phyloP scores from a whole-genome alignment of 352 stramenopile genomes.

The Aphanomyces cochlioides region DNA sequence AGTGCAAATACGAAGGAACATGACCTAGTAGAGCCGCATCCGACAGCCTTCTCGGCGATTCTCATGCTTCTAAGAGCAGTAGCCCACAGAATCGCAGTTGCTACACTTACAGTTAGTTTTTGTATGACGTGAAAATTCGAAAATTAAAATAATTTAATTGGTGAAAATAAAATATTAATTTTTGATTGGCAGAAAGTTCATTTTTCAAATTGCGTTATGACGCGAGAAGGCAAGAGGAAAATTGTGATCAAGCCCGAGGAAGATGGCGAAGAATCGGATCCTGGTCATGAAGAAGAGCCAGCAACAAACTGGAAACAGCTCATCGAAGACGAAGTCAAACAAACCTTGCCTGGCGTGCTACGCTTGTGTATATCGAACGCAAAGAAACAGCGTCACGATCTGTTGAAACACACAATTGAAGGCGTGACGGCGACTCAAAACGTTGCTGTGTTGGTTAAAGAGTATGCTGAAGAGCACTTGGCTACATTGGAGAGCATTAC shows the following conservation, averaged over 20 bases:
- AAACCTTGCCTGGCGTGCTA: slow-evolving; percentile 6
- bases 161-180: background rate
- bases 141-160: no score
- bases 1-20: no score
- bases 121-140: no score
- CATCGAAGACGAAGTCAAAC: slow-evolving; percentile 21
- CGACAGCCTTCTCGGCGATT: no score
- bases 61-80: no score
- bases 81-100: no score
- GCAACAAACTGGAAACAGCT: slow-evolving; percentile 7
- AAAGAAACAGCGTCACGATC: slow-evolving; percentile 50
- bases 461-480: slow-evolving; percentile 51
- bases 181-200: slow-evolving; percentile 12
- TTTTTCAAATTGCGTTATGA: slow-evolving; percentile 7
- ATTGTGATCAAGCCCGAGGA: background rate
- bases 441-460: slow-evolving; percentile 62
- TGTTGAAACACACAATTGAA: slow-evolving; percentile 72
- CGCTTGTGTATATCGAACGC: slow-evolving; percentile 6
- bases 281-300: slow-evolving; percentile 1
- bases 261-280: background rate
- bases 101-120: no score
- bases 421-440: slow-evolving; percentile 60
- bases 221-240: slow-evolving; percentile 11
- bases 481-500: slow-evolving; percentile 56
- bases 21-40: no score